Evolutionary conservation across 2,329 filamentous ascomycete species (phyloP).

Genomic region (Coniochaeta sp.): DNA sequence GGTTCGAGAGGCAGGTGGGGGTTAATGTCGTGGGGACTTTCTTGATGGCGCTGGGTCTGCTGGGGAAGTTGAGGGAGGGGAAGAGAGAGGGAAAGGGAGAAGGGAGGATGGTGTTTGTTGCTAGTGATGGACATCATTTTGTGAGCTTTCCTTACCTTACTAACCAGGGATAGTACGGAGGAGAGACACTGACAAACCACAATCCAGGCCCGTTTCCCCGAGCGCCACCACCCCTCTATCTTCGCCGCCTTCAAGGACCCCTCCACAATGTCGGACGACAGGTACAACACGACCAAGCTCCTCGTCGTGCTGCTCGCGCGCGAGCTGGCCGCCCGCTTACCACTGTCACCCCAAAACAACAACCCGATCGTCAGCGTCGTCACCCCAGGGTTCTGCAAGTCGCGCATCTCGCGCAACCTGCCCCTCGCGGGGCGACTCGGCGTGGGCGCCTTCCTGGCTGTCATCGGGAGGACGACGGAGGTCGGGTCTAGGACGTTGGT

Average conservation of each 20-base stretch:
- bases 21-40: slow-evolving; percentile 41
- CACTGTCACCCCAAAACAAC: slow-evolving; percentile 15
- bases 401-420: slow-evolving; percentile 27
- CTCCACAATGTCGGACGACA: slow-evolving; percentile 20
- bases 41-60: slow-evolving; percentile 32
- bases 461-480: slow-evolving; percentile 29
- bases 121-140: slow-evolving; percentile 28
- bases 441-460: slow-evolving; percentile 11
- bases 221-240: slow-evolving; percentile 18
- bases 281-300: slow-evolving; percentile 28
- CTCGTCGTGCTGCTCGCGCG: slow-evolving; percentile 22
- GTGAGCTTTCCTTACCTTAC: slow-evolving; percentile 8
- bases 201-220: slow-evolving; percentile 14
- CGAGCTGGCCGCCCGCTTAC: slow-evolving; percentile 25
- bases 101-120: slow-evolving; percentile 31
- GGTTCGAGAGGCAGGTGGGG: slow-evolving; percentile 31
- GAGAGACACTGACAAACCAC: slow-evolving; percentile 20
- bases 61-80: slow-evolving; percentile 33
- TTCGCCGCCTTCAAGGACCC: slow-evolving; percentile 23
- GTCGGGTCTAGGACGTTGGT: slow-evolving; percentile 32
- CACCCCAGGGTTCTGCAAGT: slow-evolving; percentile 33
- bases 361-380: slow-evolving; percentile 29
- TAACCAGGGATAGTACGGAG: too few relatives aligned
- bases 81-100: too few relatives aligned
- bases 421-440: slow-evolving; percentile 12